Evolutionary conservation across 805 yeast genomes (phyloP), one percentile per base, ranked within the genome.

Genomic region (Yarrowia yakushimensis): DNA sequence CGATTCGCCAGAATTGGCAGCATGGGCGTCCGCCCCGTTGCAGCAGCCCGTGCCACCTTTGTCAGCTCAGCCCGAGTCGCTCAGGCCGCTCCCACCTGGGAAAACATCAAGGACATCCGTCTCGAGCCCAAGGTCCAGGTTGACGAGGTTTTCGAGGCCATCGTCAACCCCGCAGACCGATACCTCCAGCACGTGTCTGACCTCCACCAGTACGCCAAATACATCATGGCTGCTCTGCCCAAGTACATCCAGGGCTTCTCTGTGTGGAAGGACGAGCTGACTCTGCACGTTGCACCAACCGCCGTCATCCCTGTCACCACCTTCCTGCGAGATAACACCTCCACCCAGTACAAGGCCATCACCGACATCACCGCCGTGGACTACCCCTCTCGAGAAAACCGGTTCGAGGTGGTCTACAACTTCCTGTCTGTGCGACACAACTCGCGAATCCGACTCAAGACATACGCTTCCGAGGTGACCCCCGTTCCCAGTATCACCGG

Each of bases 181-280:
- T 88, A 85, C 76, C 78, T 77, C 69, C 88, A 82, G 67, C 85
- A 82, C 64, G 74, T 75, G 60, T 92, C 85, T 71, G 90, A 87
- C 67, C 79, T 89, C 65, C 96, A 88, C 78, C 83, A 84, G 75
- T 90, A 87, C 74, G 96, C 96, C 27, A 81, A 83, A 63, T 90
- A 90, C 72, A 73, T 90, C 67, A 86, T 87, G 81, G 81, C 89
- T 9, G 82, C 88, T 66, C 72, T 90, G 76, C 96, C 96, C 52
- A 90, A 88, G 74, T 88, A 77, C 71, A 81, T 90, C 66, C 96
- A 90, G 77, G 87, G 87, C 73, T 90, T 88, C 69, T 79, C 89
- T 6, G 96, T 90, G 54, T 90, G 96, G 96, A 90, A 90, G 75
- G 96, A 90, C 72, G 96, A 90, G 76, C 82, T 90, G 73, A 82